Evolutionary conservation across 2,329 filamentous ascomycete genomes (phyloP).

Genomic region (Hymenoscyphus scutula): DNA sequence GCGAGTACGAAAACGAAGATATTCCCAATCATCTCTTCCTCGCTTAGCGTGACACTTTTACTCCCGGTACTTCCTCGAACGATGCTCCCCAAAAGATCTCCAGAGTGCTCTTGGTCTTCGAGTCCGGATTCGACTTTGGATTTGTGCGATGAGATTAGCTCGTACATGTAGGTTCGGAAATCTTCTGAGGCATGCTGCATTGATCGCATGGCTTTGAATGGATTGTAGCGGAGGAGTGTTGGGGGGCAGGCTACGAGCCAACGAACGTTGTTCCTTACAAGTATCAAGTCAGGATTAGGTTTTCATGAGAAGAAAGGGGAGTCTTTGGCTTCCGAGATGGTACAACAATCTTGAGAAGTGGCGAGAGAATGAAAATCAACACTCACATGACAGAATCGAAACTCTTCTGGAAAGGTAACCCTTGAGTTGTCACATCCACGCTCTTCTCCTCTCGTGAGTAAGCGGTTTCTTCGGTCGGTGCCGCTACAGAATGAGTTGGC

Average conservation of each 20-base stretch:
- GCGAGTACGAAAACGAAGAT: constrained; percentile 66
- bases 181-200: constrained; percentile 12
- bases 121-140: constrained; percentile 3
- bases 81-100: constrained; percentile 35
- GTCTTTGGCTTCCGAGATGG: too few relatives aligned
- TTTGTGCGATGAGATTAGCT: constrained; percentile 19
- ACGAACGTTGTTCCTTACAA: constrained; percentile 10
- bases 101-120: constrained; percentile 24
- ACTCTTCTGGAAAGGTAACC: constrained; percentile 14
- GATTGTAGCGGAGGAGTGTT: constrained; percentile 17
- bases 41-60: constrained; percentile 40
- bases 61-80: constrained; percentile 21
- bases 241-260: constrained; percentile 14
- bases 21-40: constrained; percentile 68
- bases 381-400: constrained; percentile 15
- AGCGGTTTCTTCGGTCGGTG: neutral
- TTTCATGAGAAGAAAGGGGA: too few relatives aligned
- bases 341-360: too few relatives aligned
- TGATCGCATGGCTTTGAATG: constrained; percentile 8
- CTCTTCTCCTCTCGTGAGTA: neutral
- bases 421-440: neutral
- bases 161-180: constrained; percentile 20
- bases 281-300: neutral
- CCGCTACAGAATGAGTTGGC: constrained; percentile 20
- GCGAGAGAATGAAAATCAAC: neutral